These are phyloP conservation scores for Fallopia convolvulus DNA, from an alignment of 148 eudicot species.

Conservation along the genomic window DNA sequence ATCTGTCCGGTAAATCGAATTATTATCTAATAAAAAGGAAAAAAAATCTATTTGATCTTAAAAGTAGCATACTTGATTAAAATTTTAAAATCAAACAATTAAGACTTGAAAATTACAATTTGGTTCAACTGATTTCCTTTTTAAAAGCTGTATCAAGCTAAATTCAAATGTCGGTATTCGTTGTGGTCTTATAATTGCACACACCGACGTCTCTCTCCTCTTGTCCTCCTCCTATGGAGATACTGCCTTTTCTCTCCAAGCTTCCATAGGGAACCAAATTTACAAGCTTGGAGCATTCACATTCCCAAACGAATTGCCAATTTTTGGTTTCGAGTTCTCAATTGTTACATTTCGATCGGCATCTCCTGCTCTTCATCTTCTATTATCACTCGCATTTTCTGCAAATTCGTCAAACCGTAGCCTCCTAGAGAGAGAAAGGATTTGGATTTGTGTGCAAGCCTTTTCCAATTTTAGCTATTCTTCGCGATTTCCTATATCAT, in stretches of 20 bases:
- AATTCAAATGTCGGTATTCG: constrained; percentile 13
- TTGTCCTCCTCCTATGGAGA: neutral
- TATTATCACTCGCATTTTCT: neutral
- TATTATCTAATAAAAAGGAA: no score
- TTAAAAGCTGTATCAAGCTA: neutral
- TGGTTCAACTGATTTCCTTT: constrained; percentile 3
- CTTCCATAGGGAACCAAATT: neutral
- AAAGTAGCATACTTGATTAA: neutral
- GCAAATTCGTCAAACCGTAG: neutral
- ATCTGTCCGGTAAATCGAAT: no score
- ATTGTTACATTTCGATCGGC: neutral
- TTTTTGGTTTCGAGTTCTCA: neutral
- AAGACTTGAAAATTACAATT: neutral
- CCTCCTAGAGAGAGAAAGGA: neutral
- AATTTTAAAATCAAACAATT: neutral
- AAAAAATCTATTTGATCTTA: no score
- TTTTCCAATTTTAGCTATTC: neutral
- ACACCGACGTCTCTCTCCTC: neutral
- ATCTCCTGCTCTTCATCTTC: neutral
- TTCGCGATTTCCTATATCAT: neutral
- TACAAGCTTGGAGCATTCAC: neutral
- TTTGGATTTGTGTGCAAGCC: constrained; percentile 7
- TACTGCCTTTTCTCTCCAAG: neutral
- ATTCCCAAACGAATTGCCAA: neutral
- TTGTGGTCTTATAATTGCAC: constrained; percentile 7